A percentile compares a stretch with the other conserved stretches of the same genome.
These are phyloP conservation scores for Claviceps fusiformis DNA, from an alignment of 2,329 filamentous ascomycete genomes.

Conservation along the genomic window DNA sequence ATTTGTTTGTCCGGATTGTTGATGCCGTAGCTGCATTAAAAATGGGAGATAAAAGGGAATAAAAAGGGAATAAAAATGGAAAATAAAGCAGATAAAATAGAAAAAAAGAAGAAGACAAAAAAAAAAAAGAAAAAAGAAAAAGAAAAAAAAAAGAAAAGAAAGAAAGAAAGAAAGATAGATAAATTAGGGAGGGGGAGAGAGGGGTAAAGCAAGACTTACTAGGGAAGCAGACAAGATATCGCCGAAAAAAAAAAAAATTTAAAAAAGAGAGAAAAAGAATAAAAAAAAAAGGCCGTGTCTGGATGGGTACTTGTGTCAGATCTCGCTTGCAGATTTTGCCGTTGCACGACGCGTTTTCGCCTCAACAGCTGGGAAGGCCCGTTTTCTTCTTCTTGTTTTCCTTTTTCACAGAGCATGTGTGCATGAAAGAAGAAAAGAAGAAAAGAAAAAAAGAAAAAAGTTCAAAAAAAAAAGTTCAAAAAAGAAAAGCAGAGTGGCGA, in stretches of 20 bases:
- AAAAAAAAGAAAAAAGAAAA: no score
- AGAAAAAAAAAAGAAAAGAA: neutral
- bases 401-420: neutral
- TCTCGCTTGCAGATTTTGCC: neutral
- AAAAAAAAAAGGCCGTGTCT: neutral
- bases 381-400: neutral
- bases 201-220: no score
- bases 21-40: no score
- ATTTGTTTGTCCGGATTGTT: no score
- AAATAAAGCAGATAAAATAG: no score
- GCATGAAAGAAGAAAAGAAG: neutral
- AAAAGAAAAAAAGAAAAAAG: neutral
- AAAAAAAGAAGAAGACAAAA: no score
- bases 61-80: no score
- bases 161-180: neutral
- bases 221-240: no score
- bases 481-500: no score
- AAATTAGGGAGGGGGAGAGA: neutral
- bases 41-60: no score
- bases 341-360: neutral
- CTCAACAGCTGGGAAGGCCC: neutral
- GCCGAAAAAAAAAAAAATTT: neutral
- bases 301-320: neutral
- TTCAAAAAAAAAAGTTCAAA: no score
- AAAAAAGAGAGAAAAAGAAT: neutral